Evolutionary conservation across 1,284 basidiomycete genomes (phyloP).

Genomic region (Ustilago bromivora): DNA sequence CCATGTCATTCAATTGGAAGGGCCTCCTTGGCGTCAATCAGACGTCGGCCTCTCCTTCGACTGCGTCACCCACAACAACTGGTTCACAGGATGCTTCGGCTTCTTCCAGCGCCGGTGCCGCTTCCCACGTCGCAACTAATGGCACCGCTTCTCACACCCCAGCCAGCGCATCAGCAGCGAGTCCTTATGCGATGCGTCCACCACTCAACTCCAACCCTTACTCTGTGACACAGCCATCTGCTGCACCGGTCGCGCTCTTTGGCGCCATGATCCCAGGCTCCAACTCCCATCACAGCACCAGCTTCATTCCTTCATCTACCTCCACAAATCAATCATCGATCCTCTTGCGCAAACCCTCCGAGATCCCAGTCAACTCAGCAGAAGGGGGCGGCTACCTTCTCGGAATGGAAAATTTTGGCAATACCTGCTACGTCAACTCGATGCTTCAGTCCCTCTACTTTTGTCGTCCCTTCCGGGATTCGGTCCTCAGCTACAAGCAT

Average conservation of each 20-base stretch:
- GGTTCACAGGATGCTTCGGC: constrained; percentile 18
- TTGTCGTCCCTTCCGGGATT: constrained; percentile 82
- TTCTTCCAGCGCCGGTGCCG: constrained; percentile 11
- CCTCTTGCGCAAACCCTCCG: constrained; percentile 29
- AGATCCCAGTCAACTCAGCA: constrained; percentile 37
- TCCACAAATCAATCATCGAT: constrained; percentile 37
- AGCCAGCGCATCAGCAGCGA: constrained; percentile 21
- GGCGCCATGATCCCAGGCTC: constrained; percentile 30
- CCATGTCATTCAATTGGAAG: constrained; percentile 67
- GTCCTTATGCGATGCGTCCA: constrained; percentile 18
- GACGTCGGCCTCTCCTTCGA: constrained; percentile 25
- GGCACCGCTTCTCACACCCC: constrained; percentile 16
- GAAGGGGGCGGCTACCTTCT: constrained; percentile 52
- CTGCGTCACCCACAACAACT: constrained; percentile 13
- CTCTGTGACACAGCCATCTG: constrained; percentile 14
- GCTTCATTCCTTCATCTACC: constrained; percentile 42
- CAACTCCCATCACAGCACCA: constrained; percentile 40
- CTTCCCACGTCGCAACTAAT: constrained; percentile 4
- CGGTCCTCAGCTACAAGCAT: constrained; percentile 72
- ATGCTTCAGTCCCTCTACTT: constrained; percentile 95
- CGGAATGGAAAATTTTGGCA: constrained; percentile 68
- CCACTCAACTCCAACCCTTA: constrained; percentile 39
- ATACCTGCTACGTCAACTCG: constrained; percentile 86
- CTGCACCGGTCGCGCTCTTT: constrained; percentile 25
- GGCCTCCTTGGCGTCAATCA: constrained; percentile 58